phyloP scores from a whole-genome alignment of 2,329 filamentous ascomycete species.

The Fusarium beomiforme region DNA sequence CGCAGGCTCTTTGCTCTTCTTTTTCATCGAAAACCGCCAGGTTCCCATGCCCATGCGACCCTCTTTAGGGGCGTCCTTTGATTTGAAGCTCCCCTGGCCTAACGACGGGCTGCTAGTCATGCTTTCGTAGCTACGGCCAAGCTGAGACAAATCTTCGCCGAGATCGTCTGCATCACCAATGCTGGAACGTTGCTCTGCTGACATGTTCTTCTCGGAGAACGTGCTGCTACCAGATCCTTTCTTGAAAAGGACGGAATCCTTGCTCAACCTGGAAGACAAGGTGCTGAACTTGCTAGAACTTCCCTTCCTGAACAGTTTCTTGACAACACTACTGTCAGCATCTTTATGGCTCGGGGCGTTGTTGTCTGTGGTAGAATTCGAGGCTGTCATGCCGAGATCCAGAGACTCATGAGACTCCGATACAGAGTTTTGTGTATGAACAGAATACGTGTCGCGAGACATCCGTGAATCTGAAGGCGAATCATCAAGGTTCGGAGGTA shows the following conservation, averaged over 20 bases:
- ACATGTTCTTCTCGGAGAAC: conserved; percentile 66
- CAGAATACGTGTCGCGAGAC: conserved; percentile 66
- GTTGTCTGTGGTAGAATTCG: conserved; percentile 67
- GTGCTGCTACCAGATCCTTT: conserved; percentile 67
- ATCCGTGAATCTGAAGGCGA: conserved; percentile 63
- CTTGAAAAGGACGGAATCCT: conserved; percentile 66
- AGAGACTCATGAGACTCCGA: conserved; percentile 70
- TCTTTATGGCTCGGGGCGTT: conserved; percentile 57
- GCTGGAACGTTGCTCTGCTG: conserved; percentile 64
- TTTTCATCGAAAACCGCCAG: conserved; percentile 69
- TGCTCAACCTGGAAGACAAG: conserved; percentile 65
- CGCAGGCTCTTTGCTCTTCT: conserved; percentile 63
- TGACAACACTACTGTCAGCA: conserved; percentile 67
- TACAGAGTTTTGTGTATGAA: conserved; percentile 67
- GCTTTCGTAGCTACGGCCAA: conserved; percentile 66
- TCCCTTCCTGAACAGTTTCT: conserved; percentile 71
- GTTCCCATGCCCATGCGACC: conserved; percentile 61
- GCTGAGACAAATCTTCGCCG: conserved; percentile 55
- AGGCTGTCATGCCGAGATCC: conserved; percentile 63
- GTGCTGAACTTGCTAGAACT: conserved; percentile 71
- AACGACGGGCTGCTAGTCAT: conserved; percentile 65
- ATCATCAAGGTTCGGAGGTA: conserved; percentile 52
- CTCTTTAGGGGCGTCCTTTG: conserved; percentile 52
- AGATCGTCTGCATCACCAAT: conserved; percentile 66
- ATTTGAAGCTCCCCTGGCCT: conserved; percentile 60